Percentiles rank a stretch among this genome's conserved stretches.
Evolutionary conservation across 306 rosid genomes (phyloP).

Genomic region (Urtica urens): DNA sequence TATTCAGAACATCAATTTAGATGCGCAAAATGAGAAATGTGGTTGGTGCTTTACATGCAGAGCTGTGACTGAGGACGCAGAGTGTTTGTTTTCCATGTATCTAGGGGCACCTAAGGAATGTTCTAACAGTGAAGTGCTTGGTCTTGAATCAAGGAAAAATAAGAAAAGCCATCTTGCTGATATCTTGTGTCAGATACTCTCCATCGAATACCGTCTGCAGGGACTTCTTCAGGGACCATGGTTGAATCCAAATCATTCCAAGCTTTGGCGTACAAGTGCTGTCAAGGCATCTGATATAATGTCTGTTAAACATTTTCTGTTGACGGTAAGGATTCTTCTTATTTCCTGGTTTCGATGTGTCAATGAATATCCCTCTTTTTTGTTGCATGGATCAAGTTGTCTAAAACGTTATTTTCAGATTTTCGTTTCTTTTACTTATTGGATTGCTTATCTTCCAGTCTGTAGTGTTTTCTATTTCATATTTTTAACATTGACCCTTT

Average conservation of each 20-base stretch:
- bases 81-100: constrained; percentile 60
- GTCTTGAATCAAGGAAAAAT: constrained; percentile 32
- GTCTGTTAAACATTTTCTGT: constrained; percentile 51
- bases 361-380: too few relatives aligned
- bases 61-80: constrained; percentile 48
- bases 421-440: not conserved
- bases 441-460: too few relatives aligned
- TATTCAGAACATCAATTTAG: constrained; percentile 31
- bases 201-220: constrained; percentile 66
- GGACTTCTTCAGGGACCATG: constrained; percentile 91
- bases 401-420: too few relatives aligned
- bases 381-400: too few relatives aligned
- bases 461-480: too few relatives aligned
- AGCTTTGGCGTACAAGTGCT: constrained; percentile 52
- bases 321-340: constrained; percentile 47
- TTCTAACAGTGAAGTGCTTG: constrained; percentile 31
- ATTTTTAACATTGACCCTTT: too few relatives aligned
- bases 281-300: constrained; percentile 44
- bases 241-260: constrained; percentile 50
- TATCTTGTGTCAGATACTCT: constrained; percentile 45
- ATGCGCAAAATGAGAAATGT: constrained; percentile 64
- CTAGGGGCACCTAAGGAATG: constrained; percentile 34
- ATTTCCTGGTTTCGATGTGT: not conserved
- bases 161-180: constrained; percentile 55
- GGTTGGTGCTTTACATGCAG: constrained; percentile 92